A percentile compares a stretch with the other conserved stretches of the same genome.
phyloP scores from a whole-genome alignment of 176 grass and related monocot species.

The Tillandsia leiboldiana region DNA sequence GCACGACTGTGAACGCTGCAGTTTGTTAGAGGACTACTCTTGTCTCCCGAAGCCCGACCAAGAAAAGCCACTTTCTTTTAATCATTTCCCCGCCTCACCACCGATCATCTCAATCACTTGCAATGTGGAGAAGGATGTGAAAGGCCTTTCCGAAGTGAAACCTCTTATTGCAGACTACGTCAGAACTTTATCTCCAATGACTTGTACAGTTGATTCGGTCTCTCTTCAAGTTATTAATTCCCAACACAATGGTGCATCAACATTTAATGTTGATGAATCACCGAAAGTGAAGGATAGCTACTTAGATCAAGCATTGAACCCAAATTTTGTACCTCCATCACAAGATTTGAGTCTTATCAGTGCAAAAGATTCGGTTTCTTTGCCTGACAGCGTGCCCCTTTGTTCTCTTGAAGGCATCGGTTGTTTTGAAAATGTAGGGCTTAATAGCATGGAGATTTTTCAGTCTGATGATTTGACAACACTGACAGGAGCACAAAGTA shows the following conservation, averaged over 20 bases:
- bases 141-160: constrained; percentile 46
- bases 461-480: constrained; percentile 41
- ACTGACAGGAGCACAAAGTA: constrained; percentile 41
- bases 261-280: constrained; percentile 31
- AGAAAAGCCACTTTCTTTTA: constrained; percentile 21
- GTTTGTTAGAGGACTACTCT: constrained; percentile 68
- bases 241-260: constrained; percentile 23
- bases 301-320: constrained; percentile 30
- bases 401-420: constrained; percentile 55
- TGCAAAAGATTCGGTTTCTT: constrained; percentile 36
- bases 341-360: constrained; percentile 32
- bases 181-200: constrained; percentile 40
- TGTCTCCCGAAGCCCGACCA: constrained; percentile 65
- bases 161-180: constrained; percentile 43
- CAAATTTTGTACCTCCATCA: constrained; percentile 8
- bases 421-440: constrained; percentile 59
- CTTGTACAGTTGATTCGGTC: constrained; percentile 61
- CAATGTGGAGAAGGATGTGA: constrained; percentile 36
- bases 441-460: constrained; percentile 60
- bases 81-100: constrained; percentile 33
- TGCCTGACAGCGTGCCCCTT: constrained; percentile 43
- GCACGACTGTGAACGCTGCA: constrained; percentile 59
- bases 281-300: constrained; percentile 39
- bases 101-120: constrained; percentile 39
- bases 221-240: constrained; percentile 39